Base-by-base conservation (phyloP, 116 monocot species). In the Trichopus zeylanicus region DNA sequence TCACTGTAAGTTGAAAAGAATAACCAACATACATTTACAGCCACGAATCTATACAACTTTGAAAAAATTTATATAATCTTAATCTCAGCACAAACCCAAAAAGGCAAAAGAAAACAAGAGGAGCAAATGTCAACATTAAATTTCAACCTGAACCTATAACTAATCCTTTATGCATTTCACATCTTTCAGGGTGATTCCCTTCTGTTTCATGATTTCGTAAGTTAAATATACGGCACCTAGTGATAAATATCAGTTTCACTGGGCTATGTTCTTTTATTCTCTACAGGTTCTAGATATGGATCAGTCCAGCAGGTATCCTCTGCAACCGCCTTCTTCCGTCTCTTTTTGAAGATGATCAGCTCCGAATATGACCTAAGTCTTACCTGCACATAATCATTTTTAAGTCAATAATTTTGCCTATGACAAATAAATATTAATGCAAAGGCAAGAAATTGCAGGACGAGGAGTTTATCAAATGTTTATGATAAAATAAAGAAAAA, bases 281-380 rank as follows among this genome's bases (percentile, higher is more conserved):
- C 15, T 23, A 22, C 18, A 4, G 20, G 21, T 63, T 73, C 59
- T 3, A 72, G 61, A 19, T 78, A 87, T 13, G 72, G 81, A 55
- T 87, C 76, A 10, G 21, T 66, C 82, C 87, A 87, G 29, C 82
- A 82, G 26, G 55, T 55, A 35, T 82, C 87, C 11, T 76, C 67
- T 25, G 55, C 53, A 15, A 65, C 70, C 18, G 82, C 87, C 24
- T 49, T 64, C 29, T 65, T 49, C 82, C 87, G 76, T 66, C 82
- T 82, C 65, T 56, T 52, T 13, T 39, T 73, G 70, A 87, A 81
- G 28, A 76, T 71, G 28, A 53, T 51, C n/a, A 79, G 38, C 56
- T 87, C 87, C 10, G 47, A 52, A 51, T 69, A 70, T 6, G 87
- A 82, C 11, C 79, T 63, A 23, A 55, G 10, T n/a, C 82, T 76